Percentiles rank a stretch among this genome's conserved stretches.
phyloP scores from a whole-genome alignment of 345 rosid genomes.

The Arabis hirsuta region DNA sequence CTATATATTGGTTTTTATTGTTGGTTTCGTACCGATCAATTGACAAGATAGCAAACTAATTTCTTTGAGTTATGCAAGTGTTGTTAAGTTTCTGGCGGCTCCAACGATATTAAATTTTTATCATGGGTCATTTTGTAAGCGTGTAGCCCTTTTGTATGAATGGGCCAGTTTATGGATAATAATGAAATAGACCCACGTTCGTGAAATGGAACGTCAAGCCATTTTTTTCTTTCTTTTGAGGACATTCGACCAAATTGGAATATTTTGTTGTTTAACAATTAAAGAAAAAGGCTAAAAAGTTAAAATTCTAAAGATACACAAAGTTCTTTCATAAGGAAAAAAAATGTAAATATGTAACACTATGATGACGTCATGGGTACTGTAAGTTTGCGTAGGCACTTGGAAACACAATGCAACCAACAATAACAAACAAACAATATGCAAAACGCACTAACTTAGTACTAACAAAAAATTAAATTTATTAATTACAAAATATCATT shows the following conservation, averaged over 20 bases:
- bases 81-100: background rate
- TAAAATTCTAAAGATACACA: too few relatives aligned
- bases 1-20: too few relatives aligned
- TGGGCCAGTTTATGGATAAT: conserved; percentile 7
- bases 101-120: background rate
- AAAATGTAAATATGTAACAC: background rate
- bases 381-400: conserved; percentile 25
- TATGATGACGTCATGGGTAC: conserved; percentile 26
- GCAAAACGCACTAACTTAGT: conserved; percentile 17
- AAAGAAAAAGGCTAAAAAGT: too few relatives aligned
- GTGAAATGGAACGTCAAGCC: background rate
- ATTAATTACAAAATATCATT: background rate
- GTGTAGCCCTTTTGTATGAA: background rate
- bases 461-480: conserved; percentile 4
- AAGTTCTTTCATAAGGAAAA: too few relatives aligned
- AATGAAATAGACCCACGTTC: conserved; percentile 1
- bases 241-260: background rate
- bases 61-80: background rate
- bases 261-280: too few relatives aligned
- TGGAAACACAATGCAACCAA: conserved; percentile 4
- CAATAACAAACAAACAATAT: conserved; percentile 5
- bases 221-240: background rate
- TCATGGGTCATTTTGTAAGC: background rate
- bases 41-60: too few relatives aligned
- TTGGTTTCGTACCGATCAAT: too few relatives aligned